Evolutionary conservation across 2,329 filamentous ascomycete genomes (phyloP), one percentile per base, ranked within the genome.

Genomic region (Aschersonia sp.): DNA sequence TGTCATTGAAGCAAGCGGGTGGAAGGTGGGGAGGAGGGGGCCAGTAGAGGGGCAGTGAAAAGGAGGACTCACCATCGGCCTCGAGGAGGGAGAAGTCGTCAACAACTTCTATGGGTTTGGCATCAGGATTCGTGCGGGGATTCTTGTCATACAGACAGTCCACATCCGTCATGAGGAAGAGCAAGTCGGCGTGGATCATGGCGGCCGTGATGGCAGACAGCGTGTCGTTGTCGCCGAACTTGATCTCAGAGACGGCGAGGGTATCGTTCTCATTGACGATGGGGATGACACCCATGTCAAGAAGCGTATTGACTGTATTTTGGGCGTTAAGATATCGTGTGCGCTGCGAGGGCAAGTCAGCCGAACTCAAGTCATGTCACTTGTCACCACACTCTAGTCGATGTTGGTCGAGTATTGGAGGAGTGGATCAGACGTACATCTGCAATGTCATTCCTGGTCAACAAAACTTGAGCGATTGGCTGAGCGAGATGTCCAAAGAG

Each of bases 261-360:
- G 92, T 98, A 64, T 98, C 92, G 65, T 98, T 98, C 67, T 98
- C 92, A 59, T 98, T 98, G 53, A 98, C 92, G 57, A 98, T 95
- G 8, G 92, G 92, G 52, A 98, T 94, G 30, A 97, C 90, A 2
- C 89, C 89, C 83, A 95, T 92, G 58, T 89, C 82, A 14, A 98
- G 70, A 44, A 97, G 74, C 64, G 95, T 87, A 46, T 80, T 77
- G 62, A 98, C 86, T 0, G 92, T 97, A 60, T 95, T 95, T 66
- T 95, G 88, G 0, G 92, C 92, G 68, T 98, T 98, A 53, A 89
- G 76, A 62, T 97, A 98, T 71, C 94, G 85, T 31, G 87, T 90
- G 50, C 87, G 82, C 79, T 88, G 51, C 45, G 11, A 9, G 29
- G 14, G 9, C 11, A 45, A 6, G 22, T 22, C 22, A 22, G 22